phyloP scores from a whole-genome alignment of 2,329 filamentous ascomycete species.

The Ramularia collo-cygni region DNA sequence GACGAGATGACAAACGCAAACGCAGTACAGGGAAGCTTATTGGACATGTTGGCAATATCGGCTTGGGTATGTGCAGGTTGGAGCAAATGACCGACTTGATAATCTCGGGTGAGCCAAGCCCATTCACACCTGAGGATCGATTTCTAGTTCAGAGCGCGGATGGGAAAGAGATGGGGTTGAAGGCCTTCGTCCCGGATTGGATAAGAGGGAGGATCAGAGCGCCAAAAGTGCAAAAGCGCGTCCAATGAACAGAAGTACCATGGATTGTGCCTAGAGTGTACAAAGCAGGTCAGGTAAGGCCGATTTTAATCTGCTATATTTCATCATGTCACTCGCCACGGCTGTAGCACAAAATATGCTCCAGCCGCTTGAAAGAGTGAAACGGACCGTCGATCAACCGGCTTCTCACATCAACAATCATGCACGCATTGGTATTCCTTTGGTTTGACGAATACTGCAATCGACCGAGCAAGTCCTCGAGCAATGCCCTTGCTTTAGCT shows the following conservation, averaged over 20 bases:
- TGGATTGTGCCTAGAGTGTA: no score
- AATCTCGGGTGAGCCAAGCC: conserved; percentile 60
- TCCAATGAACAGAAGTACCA: conserved; percentile 14
- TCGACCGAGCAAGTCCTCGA: no score
- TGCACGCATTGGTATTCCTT: no score
- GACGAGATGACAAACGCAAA: conserved; percentile 44
- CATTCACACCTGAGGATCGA: conserved; percentile 51
- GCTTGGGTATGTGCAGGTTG: conserved; percentile 76
- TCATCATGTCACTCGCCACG: no score
- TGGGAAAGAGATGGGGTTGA: conserved; percentile 30
- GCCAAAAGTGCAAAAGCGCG: conserved; percentile 34
- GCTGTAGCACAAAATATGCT: no score
- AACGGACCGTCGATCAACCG: no score
- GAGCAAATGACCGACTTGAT: conserved; percentile 82
- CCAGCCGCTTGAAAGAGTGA: no score
- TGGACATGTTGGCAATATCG: conserved; percentile 72
- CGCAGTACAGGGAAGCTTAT: conserved; percentile 78
- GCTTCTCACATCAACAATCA: no score
- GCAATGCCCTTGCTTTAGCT: no score
- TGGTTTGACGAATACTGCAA: no score
- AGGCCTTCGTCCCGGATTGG: conserved; percentile 77
- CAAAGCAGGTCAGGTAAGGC: no score
- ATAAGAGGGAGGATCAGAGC: conserved; percentile 39
- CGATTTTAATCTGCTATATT: no score
- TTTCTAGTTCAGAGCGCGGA: conserved; percentile 34